phyloP scores from a whole-genome alignment of 306 rosid species.

The Rosa chinensis region DNA sequence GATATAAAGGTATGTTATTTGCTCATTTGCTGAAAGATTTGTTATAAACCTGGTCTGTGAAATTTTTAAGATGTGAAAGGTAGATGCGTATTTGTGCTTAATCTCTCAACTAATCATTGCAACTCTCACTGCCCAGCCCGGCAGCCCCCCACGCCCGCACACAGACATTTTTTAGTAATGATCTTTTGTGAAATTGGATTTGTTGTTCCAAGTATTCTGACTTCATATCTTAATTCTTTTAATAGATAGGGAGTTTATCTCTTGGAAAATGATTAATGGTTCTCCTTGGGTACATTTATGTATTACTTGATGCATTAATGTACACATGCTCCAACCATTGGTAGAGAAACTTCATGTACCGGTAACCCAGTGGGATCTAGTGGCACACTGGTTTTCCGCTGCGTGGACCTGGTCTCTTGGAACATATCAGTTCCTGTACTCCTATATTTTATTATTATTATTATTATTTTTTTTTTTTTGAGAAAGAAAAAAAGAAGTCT shows the following conservation, averaged over 20 bases:
- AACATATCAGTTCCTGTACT: not conserved
- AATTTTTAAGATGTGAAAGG: not conserved
- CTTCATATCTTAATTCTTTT: not conserved
- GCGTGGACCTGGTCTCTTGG: not conserved
- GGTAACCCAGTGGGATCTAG: not conserved
- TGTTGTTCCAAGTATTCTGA: not conserved
- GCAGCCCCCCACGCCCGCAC: not conserved
- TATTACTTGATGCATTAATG: not conserved
- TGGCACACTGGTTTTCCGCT: not conserved
- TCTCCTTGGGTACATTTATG: not conserved
- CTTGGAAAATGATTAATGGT: too few relatives aligned
- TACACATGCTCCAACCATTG: not conserved
- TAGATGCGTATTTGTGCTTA: not conserved
- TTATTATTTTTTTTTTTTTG: too few relatives aligned
- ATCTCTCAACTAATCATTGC: not conserved
- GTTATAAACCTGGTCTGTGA: not conserved
- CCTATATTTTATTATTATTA: not conserved
- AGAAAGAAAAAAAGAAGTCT: not conserved
- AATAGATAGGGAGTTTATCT: not conserved
- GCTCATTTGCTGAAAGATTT: not conserved
- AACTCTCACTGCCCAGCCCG: not conserved
- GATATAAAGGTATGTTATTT: constrained; percentile 60
- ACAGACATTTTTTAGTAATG: not conserved
- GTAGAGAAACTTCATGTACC: not conserved
- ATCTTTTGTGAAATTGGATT: not conserved